Evolutionary conservation across 208 protist species (phyloP).

Genomic region (Trypanosoma caninum): DNA sequence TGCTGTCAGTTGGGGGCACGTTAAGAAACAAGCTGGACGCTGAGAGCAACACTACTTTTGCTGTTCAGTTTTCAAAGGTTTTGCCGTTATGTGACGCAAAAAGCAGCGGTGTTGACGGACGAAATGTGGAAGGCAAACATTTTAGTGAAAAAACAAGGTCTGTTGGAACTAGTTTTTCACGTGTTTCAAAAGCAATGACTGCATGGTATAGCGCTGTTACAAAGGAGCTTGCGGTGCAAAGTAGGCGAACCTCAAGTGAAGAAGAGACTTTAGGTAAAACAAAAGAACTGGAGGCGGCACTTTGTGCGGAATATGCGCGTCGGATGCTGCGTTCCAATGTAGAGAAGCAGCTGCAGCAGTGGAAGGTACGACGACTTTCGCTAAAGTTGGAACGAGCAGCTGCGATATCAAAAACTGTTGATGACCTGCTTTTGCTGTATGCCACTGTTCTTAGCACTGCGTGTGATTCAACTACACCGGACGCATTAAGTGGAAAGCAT

Average conservation of each 20-base stretch:
- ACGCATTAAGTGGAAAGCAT: background rate
- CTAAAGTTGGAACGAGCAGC: constrained; percentile 40
- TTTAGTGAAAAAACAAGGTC: background rate
- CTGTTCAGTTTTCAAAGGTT: background rate
- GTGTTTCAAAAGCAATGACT: constrained; percentile 43
- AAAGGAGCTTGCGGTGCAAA: constrained; percentile 52
- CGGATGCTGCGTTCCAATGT: constrained; percentile 28
- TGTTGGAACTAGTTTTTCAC: constrained; percentile 27
- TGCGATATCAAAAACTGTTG: constrained; percentile 41
- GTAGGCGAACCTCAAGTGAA: constrained; percentile 21
- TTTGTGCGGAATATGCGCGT: constrained; percentile 38
- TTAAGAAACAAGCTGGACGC: constrained; percentile 22
- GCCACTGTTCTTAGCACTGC: constrained; percentile 2
- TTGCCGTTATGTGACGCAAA: too few species aligned
- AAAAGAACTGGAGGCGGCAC: constrained; percentile 14
- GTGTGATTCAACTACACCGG: too few species aligned
- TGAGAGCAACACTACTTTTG: background rate
- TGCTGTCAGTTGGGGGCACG: constrained; percentile 49
- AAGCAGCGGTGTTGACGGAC: background rate
- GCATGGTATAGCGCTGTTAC: constrained; percentile 68
- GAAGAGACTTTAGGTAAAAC: constrained; percentile 20
- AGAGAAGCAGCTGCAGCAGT: constrained; percentile 40
- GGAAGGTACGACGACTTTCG: constrained; percentile 50
- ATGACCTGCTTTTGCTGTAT: constrained; percentile 55
- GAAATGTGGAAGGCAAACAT: too few species aligned